These are phyloP conservation scores for Geranium brycei DNA, from an alignment of 345 rosid genomes.

Conservation along the genomic window DNA sequence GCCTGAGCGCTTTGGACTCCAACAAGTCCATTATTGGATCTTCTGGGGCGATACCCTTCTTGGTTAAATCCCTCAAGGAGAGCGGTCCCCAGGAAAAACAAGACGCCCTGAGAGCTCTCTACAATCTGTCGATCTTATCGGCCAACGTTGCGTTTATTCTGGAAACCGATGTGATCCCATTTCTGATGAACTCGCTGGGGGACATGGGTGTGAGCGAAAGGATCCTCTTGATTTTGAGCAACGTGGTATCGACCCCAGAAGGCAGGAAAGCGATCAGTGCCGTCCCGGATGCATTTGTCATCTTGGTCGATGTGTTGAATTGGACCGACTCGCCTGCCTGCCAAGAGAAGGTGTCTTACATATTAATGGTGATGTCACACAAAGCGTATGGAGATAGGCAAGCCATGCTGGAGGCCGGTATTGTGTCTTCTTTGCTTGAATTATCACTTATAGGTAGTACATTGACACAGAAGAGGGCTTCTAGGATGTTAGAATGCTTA, in stretches of 20 bases:
- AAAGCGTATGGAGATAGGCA: slow-evolving; percentile 76
- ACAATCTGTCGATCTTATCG: slow-evolving; percentile 64
- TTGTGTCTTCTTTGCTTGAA: slow-evolving; percentile 70
- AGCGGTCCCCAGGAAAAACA: slow-evolving; percentile 59
- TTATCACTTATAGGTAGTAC: slow-evolving; percentile 81
- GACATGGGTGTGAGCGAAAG: slow-evolving; percentile 91
- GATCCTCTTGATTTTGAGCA: slow-evolving; percentile 70
- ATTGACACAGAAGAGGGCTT: slow-evolving; percentile 89
- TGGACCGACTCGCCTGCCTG: slow-evolving; percentile 87
- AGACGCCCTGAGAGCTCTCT: slow-evolving; percentile 80
- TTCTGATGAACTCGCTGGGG: slow-evolving; percentile 51
- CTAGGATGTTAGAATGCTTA: slow-evolving; percentile 70
- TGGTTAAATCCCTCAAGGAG: slow-evolving; percentile 44
- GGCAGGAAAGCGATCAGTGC: slow-evolving; percentile 64
- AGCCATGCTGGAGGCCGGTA: slow-evolving; percentile 85
- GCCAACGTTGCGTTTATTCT: slow-evolving; percentile 43
- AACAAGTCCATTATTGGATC: slow-evolving; percentile 88
- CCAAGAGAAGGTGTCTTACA: slow-evolving; percentile 83
- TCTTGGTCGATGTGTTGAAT: slow-evolving; percentile 71
- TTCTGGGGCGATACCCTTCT: slow-evolving; percentile 71
- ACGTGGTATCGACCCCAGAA: slow-evolving; percentile 59
- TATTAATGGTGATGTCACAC: slow-evolving; percentile 89
- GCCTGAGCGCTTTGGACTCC: slow-evolving; percentile 76
- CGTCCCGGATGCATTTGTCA: slow-evolving; percentile 48
- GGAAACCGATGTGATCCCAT: slow-evolving; percentile 49